Evolutionary conservation across 2,329 filamentous ascomycete genomes (phyloP).

Genomic region (Chrysoporthe puriensis): DNA sequence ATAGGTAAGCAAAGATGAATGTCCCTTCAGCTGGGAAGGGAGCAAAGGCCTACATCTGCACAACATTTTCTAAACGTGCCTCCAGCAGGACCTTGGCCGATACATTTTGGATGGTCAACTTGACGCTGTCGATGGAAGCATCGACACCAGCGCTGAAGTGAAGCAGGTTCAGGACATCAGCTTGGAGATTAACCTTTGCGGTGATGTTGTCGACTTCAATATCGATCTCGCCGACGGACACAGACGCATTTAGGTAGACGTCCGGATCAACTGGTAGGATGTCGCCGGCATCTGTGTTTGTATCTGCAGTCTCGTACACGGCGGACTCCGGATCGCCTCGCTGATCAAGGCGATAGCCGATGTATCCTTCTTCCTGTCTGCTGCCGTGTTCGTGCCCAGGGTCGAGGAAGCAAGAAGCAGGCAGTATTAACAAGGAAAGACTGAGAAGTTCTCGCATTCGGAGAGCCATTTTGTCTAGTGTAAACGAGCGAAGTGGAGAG

Average conservation of each 20-base stretch:
- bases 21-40: background rate
- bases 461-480: background rate
- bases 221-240: constrained; percentile 61
- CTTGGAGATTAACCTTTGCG: constrained; percentile 63
- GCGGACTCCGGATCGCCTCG: constrained; percentile 54
- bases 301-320: constrained; percentile 58
- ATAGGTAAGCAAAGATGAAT: background rate
- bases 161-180: constrained; percentile 61
- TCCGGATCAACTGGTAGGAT: constrained; percentile 53
- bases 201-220: constrained; percentile 63
- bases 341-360: constrained; percentile 57
- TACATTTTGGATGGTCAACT: constrained; percentile 60
- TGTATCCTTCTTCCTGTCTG: constrained; percentile 50
- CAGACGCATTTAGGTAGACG: constrained; percentile 62
- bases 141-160: constrained; percentile 65
- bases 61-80: constrained; percentile 62
- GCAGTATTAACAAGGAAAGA: constrained; percentile 4
- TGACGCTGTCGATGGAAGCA: constrained; percentile 59
- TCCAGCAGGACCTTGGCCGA: constrained; percentile 62
- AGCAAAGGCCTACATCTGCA: constrained; percentile 48
- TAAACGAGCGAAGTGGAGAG: background rate
- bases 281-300: constrained; percentile 45
- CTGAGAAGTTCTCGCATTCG: constrained; percentile 1
- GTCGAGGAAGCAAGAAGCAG: constrained; percentile 21
- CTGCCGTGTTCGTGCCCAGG: constrained; percentile 27